Evolutionary conservation across 2,329 filamentous ascomycete genomes (phyloP), one percentile per base, ranked within the genome.

Genomic region (Diaporthe ilicicola): DNA sequence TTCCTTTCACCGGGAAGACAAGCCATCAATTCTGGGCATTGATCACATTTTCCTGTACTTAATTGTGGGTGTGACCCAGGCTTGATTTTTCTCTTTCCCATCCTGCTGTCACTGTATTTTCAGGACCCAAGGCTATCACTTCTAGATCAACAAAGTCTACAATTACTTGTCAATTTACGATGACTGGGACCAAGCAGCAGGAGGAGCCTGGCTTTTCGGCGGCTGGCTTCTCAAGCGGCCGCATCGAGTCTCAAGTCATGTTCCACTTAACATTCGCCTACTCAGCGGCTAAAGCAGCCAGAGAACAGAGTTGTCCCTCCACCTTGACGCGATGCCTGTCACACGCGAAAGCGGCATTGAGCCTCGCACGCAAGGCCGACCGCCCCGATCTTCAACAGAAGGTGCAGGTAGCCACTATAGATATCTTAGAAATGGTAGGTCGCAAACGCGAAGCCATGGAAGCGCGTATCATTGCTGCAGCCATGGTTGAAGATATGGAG

Each of bases 161-260:
- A 34, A 89, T 54, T 10, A 13, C 22, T 6, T 9, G 1, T 8
- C 8, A 19, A 37, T 24, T 7, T 13, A 24, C 13, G 13, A 64
- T 64, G 59, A 3, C 32, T 13, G 59, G 50, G 2, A n/a, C 29
- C 3, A 7, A 37, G 2, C 42, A 62, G 19, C 42, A 32, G 9
- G 5, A 8, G 15, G 32, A 22, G 13, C 32, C 19, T 22, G 32
- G 53, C 2, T 37, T 22, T 9, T 55, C 53, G 2, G 27, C 22
- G 32, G 13, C 19, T 19, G 44, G 12, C 10, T 9, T 37, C 2
- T n/a, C 15, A 8, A 50, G 42, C 9, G 46, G 44, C 12, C 29
- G 32, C 17, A 13, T 29, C 22, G 59, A 64, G 22, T 22, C 12
- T 13, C 32, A 13, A 7, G 48, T 64, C 27, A 50, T 32, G 44